Percentiles rank a stretch among this genome's conserved stretches.
Evolutionary conservation across 352 stramenopile species (phyloP).

Genomic region (Pythium periplocum): DNA sequence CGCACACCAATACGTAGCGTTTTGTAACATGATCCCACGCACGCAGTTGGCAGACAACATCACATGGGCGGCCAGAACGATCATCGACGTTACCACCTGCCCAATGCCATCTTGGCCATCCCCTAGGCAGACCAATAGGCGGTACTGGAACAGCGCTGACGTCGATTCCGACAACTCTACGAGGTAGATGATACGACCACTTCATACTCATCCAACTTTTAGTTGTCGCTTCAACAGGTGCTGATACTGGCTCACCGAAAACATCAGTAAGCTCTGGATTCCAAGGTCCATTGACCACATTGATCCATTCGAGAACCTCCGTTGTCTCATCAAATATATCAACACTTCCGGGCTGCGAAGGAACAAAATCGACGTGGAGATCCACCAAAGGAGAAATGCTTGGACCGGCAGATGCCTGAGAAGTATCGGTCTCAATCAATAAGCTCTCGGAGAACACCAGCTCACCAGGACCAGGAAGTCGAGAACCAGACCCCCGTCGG

Average conservation of each 20-base stretch:
- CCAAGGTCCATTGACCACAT: conserved; percentile 61
- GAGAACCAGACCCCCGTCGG: conserved; percentile 39
- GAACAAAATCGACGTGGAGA: conserved; percentile 12
- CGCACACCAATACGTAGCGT: conserved; percentile 42
- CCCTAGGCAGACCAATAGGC: conserved; percentile 44
- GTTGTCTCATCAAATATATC: conserved; percentile 12
- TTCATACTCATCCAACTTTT: conserved; percentile 74
- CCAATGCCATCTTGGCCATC: conserved; percentile 56
- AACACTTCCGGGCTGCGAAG: neutral
- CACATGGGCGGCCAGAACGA: conserved; percentile 34
- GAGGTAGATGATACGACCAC: conserved; percentile 75
- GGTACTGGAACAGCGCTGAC: conserved; percentile 56
- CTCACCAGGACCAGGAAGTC: conserved; percentile 49
- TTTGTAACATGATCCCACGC: conserved; percentile 55
- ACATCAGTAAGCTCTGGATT: conserved; percentile 11
- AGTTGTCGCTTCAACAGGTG: conserved; percentile 39
- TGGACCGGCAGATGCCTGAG: no score
- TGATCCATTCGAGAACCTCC: conserved; percentile 32
- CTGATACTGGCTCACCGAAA: neutral
- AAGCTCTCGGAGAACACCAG: conserved; percentile 60
- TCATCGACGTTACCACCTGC: conserved; percentile 16
- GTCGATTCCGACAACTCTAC: conserved; percentile 42
- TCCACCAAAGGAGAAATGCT: neutral
- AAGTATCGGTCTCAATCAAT: conserved; percentile 47
- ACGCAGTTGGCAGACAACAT: conserved; percentile 69